A percentile compares a stretch with the other conserved stretches of the same genome.
These are phyloP conservation scores for Hygrophila difformis DNA, from an alignment of 257 asterid genomes.

Conservation along the genomic window DNA sequence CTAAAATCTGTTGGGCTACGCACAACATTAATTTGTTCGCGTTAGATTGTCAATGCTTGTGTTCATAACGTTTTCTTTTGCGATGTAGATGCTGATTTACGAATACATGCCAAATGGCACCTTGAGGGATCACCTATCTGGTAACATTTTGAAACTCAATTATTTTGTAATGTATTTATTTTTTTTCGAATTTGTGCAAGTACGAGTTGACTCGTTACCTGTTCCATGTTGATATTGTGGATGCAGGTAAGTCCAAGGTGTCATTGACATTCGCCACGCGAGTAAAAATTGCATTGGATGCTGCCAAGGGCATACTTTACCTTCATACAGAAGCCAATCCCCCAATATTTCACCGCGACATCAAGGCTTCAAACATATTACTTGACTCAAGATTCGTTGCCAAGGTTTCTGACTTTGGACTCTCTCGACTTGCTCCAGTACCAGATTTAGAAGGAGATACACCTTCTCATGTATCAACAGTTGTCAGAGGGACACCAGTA, in stretches of 20 bases:
- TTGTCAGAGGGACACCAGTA: constrained; percentile 97
- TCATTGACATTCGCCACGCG: constrained; percentile 60
- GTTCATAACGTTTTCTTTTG: constrained; percentile 17
- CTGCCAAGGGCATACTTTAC: constrained; percentile 91
- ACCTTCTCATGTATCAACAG: constrained; percentile 84
- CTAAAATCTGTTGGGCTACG: too few relatives aligned
- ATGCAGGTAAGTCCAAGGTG: constrained; percentile 55
- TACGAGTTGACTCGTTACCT: too few relatives aligned
- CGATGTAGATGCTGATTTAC: constrained; percentile 94
- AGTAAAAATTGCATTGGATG: constrained; percentile 61
- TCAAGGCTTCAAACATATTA: constrained; percentile 87
- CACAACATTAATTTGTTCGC: too few relatives aligned
- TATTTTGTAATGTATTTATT: too few relatives aligned
- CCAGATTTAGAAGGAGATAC: constrained; percentile 71
- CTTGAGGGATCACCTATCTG: constrained; percentile 81
- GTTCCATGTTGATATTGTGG: background rate
- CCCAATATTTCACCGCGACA: constrained; percentile 97
- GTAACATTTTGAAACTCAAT: too few relatives aligned
- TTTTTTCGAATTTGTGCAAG: too few relatives aligned
- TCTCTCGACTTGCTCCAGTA: constrained; percentile 82
- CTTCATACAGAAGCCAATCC: constrained; percentile 97
- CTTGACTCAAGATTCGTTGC: constrained; percentile 65
- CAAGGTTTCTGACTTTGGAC: constrained; percentile 96
- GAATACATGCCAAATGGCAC: constrained; percentile 90
- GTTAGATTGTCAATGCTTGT: constrained; percentile 11